Percentiles rank a stretch among this genome's conserved stretches.
Conservation (phyloP, 164 flowering plant species). For the Taxillus chinensis region DNA sequence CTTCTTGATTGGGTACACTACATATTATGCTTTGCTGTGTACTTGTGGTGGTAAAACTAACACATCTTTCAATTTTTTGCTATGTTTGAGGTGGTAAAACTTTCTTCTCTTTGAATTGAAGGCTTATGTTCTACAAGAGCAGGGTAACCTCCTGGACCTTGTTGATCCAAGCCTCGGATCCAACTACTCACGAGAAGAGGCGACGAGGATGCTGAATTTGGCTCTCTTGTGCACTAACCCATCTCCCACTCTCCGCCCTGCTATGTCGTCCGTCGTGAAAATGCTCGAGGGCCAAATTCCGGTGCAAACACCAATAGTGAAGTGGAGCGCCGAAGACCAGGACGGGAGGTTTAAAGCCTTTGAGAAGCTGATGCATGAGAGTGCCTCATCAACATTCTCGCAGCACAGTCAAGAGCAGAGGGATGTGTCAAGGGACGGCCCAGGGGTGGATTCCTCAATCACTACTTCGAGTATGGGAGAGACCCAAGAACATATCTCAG, state of each 20-base stretch:
- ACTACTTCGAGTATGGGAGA: background rate
- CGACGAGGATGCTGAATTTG: slow-evolving; percentile 41
- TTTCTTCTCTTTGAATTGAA: slow-evolving; percentile 7
- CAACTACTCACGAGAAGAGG: slow-evolving; percentile 45
- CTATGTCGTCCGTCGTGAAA: slow-evolving; percentile 64
- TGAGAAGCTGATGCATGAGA: slow-evolving; percentile 24
- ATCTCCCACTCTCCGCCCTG: slow-evolving; percentile 65
- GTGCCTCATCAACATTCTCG: slow-evolving; percentile 15
- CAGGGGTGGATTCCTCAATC: background rate
- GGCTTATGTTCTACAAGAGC: slow-evolving; percentile 66
- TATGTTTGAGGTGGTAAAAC: too few relatives aligned
- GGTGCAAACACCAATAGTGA: slow-evolving; percentile 36
- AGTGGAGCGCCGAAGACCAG: slow-evolving; percentile 11
- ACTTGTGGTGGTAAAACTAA: too few relatives aligned
- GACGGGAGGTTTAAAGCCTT: slow-evolving; percentile 37
- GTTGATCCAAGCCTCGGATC: slow-evolving; percentile 58
- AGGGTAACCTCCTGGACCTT: slow-evolving; percentile 62
- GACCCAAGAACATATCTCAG: background rate
- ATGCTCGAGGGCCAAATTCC: slow-evolving; percentile 68
- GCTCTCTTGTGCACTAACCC: slow-evolving; percentile 71
- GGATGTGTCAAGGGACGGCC: background rate
- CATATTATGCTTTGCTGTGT: background rate
- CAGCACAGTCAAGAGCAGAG: slow-evolving; percentile 17
- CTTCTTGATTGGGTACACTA: slow-evolving; percentile 76
- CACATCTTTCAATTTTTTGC: too few relatives aligned